Conservation (phyloP, 2,329 filamentous ascomycete genomes). For the Capronia americana region DNA sequence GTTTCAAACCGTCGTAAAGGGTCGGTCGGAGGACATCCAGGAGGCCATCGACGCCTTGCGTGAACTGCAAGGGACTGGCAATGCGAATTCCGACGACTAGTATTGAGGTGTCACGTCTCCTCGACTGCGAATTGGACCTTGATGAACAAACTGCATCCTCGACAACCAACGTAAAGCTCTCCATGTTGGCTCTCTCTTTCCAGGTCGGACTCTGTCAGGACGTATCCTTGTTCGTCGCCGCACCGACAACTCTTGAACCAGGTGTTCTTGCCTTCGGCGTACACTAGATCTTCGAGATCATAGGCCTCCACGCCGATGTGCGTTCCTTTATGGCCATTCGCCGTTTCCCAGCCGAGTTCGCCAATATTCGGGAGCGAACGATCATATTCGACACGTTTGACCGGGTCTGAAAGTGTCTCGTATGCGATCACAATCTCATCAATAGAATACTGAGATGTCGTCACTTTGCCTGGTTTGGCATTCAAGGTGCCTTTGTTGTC, state of each 20-base stretch:
- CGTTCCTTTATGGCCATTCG: slow-evolving; percentile 41
- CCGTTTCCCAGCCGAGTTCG: slow-evolving; percentile 41
- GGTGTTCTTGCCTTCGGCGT: slow-evolving; percentile 45
- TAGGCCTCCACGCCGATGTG: slow-evolving; percentile 63
- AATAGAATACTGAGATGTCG: slow-evolving; percentile 44
- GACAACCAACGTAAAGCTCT: slow-evolving; percentile 66
- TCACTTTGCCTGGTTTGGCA: not conserved
- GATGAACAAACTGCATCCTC: slow-evolving; percentile 69
- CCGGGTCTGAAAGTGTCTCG: slow-evolving; percentile 57
- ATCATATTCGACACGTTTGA: slow-evolving; percentile 57
- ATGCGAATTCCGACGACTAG: not conserved
- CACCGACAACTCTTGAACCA: slow-evolving; percentile 66
- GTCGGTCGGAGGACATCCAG: slow-evolving; percentile 28
- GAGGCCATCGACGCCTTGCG: slow-evolving; percentile 23
- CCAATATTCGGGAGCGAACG: slow-evolving; percentile 30
- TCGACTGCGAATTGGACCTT: slow-evolving; percentile 65
- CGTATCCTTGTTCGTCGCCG: slow-evolving; percentile 63
- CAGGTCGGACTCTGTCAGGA: slow-evolving; percentile 62
- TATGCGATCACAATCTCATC: slow-evolving; percentile 68
- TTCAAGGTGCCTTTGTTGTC: not conserved
- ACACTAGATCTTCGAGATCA: slow-evolving; percentile 63
- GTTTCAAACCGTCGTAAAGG: slow-evolving; percentile 31
- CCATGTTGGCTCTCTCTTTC: slow-evolving; percentile 56
- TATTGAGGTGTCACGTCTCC: slow-evolving; percentile 38
- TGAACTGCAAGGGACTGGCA: slow-evolving; percentile 9